Conservation (phyloP, 768 basidiomycete genomes). For the Lentinula sp. region DNA sequence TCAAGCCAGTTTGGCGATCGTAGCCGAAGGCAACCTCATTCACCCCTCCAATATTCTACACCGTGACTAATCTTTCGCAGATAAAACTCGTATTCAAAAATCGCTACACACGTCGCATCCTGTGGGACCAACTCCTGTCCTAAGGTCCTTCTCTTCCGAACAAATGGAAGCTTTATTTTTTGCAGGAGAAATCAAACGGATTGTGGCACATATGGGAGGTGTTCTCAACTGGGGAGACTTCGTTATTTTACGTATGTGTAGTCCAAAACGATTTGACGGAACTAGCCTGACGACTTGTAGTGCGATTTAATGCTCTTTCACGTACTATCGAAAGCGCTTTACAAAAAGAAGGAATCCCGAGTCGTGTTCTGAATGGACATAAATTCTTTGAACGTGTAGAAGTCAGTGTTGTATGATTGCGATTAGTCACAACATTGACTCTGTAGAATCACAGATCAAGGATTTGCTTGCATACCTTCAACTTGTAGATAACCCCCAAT, state of each 20-base stretch:
- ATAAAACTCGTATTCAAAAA: constrained; percentile 71
- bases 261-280: neutral
- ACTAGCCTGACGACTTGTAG: constrained; percentile 26
- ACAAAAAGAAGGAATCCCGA: constrained; percentile 76
- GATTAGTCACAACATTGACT: neutral
- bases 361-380: constrained; percentile 69
- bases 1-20: constrained; percentile 65
- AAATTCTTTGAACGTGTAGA: constrained; percentile 86
- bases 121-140: constrained; percentile 49
- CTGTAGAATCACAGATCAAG: constrained; percentile 48
- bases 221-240: constrained; percentile 70
- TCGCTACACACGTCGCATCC: constrained; percentile 66
- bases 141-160: constrained; percentile 48
- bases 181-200: constrained; percentile 65
- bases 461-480: constrained; percentile 81
- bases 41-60: neutral
- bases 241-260: constrained; percentile 66
- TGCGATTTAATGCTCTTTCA: constrained; percentile 78
- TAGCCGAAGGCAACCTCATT: constrained; percentile 62
- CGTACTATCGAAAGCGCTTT: constrained; percentile 69
- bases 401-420: constrained; percentile 26
- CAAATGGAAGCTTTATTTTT: constrained; percentile 66
- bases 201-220: constrained; percentile 70
- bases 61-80: constrained; percentile 26
- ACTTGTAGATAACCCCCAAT: constrained; percentile 67